These are phyloP conservation scores for Colletotrichum sublineola DNA, from an alignment of 2,329 filamentous ascomycete genomes.

Conservation along the genomic window DNA sequence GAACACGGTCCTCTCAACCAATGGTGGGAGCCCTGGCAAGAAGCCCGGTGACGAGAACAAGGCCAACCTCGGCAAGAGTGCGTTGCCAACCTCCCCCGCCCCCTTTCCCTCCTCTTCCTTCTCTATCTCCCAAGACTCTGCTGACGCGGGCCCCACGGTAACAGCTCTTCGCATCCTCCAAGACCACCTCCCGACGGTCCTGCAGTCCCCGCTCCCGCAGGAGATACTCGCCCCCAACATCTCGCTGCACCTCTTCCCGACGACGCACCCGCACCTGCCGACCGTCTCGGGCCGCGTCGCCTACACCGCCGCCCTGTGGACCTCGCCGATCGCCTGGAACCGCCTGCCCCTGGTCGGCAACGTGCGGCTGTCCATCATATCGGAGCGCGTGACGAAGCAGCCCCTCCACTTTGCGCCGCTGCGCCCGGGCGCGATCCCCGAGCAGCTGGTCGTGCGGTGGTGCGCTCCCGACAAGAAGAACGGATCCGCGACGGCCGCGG, in stretches of 20 bases:
- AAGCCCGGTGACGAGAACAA: slow-evolving; percentile 68
- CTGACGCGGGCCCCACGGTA: slow-evolving; percentile 13
- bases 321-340: slow-evolving; percentile 95
- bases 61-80: slow-evolving; percentile 74
- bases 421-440: slow-evolving; percentile 69
- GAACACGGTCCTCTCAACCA: slow-evolving; percentile 23
- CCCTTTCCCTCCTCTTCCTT: neutral
- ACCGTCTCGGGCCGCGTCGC: slow-evolving; percentile 91
- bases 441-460: slow-evolving; percentile 94
- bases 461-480: slow-evolving; percentile 71
- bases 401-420: slow-evolving; percentile 62
- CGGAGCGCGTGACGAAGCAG: slow-evolving; percentile 85
- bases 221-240: slow-evolving; percentile 83
- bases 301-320: slow-evolving; percentile 93
- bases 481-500: slow-evolving; percentile 11
- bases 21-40: slow-evolving; percentile 43
- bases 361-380: slow-evolving; percentile 87
- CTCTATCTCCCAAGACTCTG: neutral
- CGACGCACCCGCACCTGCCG: slow-evolving; percentile 88
- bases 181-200: slow-evolving; percentile 74
- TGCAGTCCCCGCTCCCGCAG: slow-evolving; percentile 76
- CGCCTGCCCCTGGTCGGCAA: slow-evolving; percentile 91
- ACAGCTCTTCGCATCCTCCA: slow-evolving; percentile 75
- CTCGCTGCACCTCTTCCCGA: slow-evolving; percentile 77
- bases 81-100: slow-evolving; percentile 47